Evolutionary conservation across 805 yeast species (phyloP), one percentile per base, ranked within the genome.

Genomic region (Starmerella potacharoeniae): DNA sequence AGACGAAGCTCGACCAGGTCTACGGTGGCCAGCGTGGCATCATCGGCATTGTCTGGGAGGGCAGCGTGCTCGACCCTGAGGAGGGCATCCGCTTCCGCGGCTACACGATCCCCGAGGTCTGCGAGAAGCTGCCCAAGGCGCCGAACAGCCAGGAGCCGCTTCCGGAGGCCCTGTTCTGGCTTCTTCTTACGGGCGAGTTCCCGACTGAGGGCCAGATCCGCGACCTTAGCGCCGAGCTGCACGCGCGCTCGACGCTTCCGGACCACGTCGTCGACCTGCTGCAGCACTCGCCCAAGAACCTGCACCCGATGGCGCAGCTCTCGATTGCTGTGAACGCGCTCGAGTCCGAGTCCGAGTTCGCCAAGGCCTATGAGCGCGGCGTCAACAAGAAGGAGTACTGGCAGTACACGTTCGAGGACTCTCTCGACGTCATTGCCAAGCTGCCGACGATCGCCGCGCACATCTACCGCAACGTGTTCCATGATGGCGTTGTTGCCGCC

Each of bases 1-100:
- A 84, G 71, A 84, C 84, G 60, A 71, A 76, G 55, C 74, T 85
- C 59, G 87, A 82, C 70, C 91, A 84, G 74, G 90, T 89, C 42
- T 86, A 84, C 73, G 95, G 95, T 74, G 95, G 95, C 75, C 83
- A 83, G 90, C 79, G 95, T 71, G 95, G 95, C 68, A 82, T 85
- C 71, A 82, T 83, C 72, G 86, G 87, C 64, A 75, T 86, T 59
- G 89, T 85, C 53, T 85, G 93, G 93, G 95, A 85, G 76, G 91
- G 91, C 62, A 84, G 91, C 50, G 91, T 84, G 35, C 73, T 85
- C 65, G 95, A 85, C 69, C 84, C 95, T 57, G 80, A 79, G 61
- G 93, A 85, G 71, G 95, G 95, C 71, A 86, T 85, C 68, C 80
- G 89, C 69, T 85, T 85, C 78, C 83, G 91, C 72, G 91, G 91